Evolutionary conservation across 768 basidiomycete species (phyloP), one percentile per base, ranked within the genome.

Genomic region (Mycena maculata): DNA sequence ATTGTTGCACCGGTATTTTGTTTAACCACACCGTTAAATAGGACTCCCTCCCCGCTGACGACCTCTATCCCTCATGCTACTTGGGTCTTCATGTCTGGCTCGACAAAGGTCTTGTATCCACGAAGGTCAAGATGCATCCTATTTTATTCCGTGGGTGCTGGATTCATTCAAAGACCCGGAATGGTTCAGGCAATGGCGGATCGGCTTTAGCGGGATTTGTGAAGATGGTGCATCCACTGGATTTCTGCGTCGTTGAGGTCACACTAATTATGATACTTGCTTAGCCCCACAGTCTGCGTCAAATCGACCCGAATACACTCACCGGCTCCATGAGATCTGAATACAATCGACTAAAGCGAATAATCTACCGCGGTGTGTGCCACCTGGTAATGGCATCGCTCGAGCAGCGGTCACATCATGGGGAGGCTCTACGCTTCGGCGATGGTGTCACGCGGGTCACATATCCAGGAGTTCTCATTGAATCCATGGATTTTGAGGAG

Each of bases 141-240:
- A 63, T 73, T 13, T 23, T 74, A 3, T 38, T 71, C 18, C 72
- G 70, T 9, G 63, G 57, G 1, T 56, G 49, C 15, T 73, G 61
- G 59, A 71, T 74, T 30, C 65, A 69, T n/a, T 54, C 68, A 16
- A 50, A 28, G 7, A 74, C 74, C 7, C 72, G 72, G 0, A 74
- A 74, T 57, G 71, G 60, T 2, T 73, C 73, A 6, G 73, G 73
- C 9, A 74, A 74, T 36, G 73, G 73, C 13, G 73, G 73, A 1
- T 58, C 63, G 1, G 42, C 69, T 10, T 53, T 75, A 10, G 31
- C 68, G 6, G 68, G 65, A 13, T 72, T 65, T 52, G 61, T 75
- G n/a, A 65, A 66, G 10, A 65, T 65, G 42, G 73, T 75, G 47
- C 15, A 36, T 41, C 31, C 2, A 11, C 27, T 4, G 22, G 10